Evolutionary conservation across 768 basidiomycete species (phyloP), one percentile per base, ranked within the genome.

Genomic region (Boletus rubescentipes): DNA sequence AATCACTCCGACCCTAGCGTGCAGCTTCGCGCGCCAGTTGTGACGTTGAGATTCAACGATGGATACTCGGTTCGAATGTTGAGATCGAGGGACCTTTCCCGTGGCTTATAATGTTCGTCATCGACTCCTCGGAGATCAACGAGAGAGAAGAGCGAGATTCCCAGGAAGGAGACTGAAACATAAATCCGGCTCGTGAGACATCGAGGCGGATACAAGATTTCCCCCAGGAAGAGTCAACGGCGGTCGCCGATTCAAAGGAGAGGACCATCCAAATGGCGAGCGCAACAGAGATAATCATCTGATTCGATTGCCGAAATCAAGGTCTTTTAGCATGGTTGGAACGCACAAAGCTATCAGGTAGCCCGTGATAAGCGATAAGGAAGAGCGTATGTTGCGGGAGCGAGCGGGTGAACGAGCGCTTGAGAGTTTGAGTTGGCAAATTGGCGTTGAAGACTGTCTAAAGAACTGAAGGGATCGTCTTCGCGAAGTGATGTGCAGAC

Each of bases 61-160:
- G 35, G 40, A 50, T 31, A 41, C 36, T 48, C 45, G 16, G 46
- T 39, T 47, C 37, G 50, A 50, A 46, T 38, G 38, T 37, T 54
- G 57, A 23, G 46, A 67, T 58, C 53, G 45, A 53, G 54, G 38
- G 49, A 18, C 30, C 23, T 50, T 54, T 53, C 40, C 58, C 49
- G 51, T 47, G 34, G 43, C 34, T 57, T 37, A 55, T 37, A 20
- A 35, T 36, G 46, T 43, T 39, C 51, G 45, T 49, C 54, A 55
- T 41, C 15, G 56, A 57, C 53, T 67, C 66, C 66, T 67, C 66
- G 66, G 66, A 67, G 61, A 61, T 68, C 55, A 37, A 58, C 48
- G 57, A 48, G 30, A 42, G 46, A 35, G n/a, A 12, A 53, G 44
- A 31, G 26, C 14, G 35, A 40, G 35, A 50, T 55, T 59, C 51